Evolutionary conservation across 1,284 basidiomycete genomes (phyloP), one percentile per base, ranked within the genome.

Genomic region (Waitea zeae): DNA sequence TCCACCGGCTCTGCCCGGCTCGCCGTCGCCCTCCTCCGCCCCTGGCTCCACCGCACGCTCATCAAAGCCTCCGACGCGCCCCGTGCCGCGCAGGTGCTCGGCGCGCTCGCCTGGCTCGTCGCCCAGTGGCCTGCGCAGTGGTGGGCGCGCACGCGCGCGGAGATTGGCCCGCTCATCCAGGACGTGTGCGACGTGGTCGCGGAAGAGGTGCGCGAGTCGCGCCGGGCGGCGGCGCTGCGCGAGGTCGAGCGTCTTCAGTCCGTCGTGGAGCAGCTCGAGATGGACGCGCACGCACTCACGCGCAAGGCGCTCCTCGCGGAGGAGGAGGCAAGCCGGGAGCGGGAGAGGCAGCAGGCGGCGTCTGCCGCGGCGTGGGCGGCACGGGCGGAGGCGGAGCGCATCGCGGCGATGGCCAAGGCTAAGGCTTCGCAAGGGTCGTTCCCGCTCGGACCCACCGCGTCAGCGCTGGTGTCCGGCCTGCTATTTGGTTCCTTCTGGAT

Each of bases 121-220:
- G 69, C 77, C 11, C 60, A 65, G 41, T 81, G 78, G 78, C 73
- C 77, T 4, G 68, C 64, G 22, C 64, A 64, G 41, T 64, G 62
- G 59, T 76, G 73, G 70, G 61, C 62, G 24, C 60, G 61, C 35
- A 67, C 74, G 42, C 72, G 70, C 45, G 49, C 58, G 5, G 71
- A 77, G 50, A 61, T 73, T 44, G 61, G 59, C 50, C 57, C 64
- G 36, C 57, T 77, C 31, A 59, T 77, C 30, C 59, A 61, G 30
- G 62, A 64, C 22, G 67, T 73, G 44, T 61, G 67, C 20, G 54
- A 64, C 39, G 60, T 73, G 32, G 53, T 80, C 28, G 70, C 61
- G 15, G 75, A 77, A 46, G 74, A 79, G 51, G 57, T 76, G 36
- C 58, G 61, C 34, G 66, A 66, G 48, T 63, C 66, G 41, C 58